phyloP scores from a whole-genome alignment of 208 protist species.

The Leishmania tropica region DNA sequence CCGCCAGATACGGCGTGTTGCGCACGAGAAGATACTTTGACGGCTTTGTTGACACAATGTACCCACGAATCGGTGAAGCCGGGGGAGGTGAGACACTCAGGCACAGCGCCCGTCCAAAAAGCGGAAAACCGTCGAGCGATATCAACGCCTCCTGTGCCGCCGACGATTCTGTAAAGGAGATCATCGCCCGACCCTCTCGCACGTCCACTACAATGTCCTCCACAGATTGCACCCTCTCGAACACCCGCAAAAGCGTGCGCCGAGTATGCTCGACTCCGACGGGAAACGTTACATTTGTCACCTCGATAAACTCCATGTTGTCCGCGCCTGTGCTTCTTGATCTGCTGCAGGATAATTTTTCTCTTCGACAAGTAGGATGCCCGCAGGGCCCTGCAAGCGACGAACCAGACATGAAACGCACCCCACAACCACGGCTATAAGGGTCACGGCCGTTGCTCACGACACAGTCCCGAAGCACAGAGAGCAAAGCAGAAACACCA shows the following conservation, averaged over 20 bases:
- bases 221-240: conserved; percentile 34
- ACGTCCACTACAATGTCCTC: conserved; percentile 76
- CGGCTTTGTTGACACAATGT: conserved; percentile 49
- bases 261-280: conserved; percentile 68
- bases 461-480: neutral
- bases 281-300: conserved; percentile 49
- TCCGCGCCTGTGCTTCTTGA: neutral
- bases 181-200: conserved; percentile 40
- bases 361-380: neutral
- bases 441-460: neutral
- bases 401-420: neutral
- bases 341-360: too few relatives aligned
- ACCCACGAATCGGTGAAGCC: conserved; percentile 49
- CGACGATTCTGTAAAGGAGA: conserved; percentile 58
- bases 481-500: neutral
- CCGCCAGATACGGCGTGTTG: conserved; percentile 52
- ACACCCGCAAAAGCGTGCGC: conserved; percentile 50
- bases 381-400: neutral
- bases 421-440: neutral
- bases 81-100: conserved; percentile 53
- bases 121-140: conserved; percentile 53
- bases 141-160: conserved; percentile 74
- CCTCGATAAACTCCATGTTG: conserved; percentile 62
- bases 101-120: conserved; percentile 60
- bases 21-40: conserved; percentile 48